These are phyloP conservation scores for Scedosporium aurantiacum DNA, from an alignment of 2,329 filamentous ascomycete species.

Conservation along the genomic window DNA sequence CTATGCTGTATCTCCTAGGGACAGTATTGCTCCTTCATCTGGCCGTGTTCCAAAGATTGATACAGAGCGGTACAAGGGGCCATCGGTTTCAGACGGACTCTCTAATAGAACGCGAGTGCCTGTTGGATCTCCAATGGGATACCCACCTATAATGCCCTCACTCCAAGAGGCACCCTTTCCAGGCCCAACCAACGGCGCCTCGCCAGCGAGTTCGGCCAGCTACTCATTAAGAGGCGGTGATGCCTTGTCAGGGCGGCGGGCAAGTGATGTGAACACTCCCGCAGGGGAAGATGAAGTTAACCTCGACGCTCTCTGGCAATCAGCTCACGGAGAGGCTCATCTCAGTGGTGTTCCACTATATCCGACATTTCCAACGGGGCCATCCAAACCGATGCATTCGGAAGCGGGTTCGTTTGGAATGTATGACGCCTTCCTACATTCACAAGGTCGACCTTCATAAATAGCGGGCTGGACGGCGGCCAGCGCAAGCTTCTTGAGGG, in stretches of 20 bases:
- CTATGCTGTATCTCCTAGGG: background rate
- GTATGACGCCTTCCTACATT: slow-evolving; percentile 2
- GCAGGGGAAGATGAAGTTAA: slow-evolving; percentile 4
- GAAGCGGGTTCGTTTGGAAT: background rate
- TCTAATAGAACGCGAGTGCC: background rate
- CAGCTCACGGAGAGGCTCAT: background rate
- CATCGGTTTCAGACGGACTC: background rate
- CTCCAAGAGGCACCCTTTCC: background rate
- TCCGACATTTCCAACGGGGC: background rate
- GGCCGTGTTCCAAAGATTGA: background rate
- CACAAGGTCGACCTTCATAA: background rate
- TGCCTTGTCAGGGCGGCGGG: background rate
- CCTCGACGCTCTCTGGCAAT: background rate
- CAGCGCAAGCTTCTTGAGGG: background rate
- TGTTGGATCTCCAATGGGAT: background rate
- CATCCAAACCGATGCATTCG: background rate
- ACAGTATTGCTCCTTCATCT: background rate
- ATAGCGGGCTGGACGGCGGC: background rate
- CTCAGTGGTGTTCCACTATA: background rate
- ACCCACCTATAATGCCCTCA: background rate
- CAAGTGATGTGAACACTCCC: background rate
- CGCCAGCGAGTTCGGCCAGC: slow-evolving; percentile 1
- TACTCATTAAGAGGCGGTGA: background rate
- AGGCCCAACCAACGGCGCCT: background rate
- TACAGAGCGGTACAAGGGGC: background rate